phyloP scores from a whole-genome alignment of 192 early-diverging fungal genomes.

The Umbelopsis sp. region DNA sequence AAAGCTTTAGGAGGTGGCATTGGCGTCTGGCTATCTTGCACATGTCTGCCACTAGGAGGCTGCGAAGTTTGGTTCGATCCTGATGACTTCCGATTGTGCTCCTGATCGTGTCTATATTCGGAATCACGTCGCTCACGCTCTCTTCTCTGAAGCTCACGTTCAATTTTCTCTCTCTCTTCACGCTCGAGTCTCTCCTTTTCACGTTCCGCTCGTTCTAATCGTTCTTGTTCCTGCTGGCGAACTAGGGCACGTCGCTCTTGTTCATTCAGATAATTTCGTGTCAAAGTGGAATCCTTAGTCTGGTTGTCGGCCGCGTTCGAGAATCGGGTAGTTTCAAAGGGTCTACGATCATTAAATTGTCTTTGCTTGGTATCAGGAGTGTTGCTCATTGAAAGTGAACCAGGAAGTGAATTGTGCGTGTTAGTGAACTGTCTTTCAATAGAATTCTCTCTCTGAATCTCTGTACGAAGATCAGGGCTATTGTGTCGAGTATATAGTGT shows the following conservation, averaged over 20 bases:
- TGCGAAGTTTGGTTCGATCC: not conserved
- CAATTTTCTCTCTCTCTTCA: not conserved
- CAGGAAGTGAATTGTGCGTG: not conserved
- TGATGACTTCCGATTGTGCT: not conserved
- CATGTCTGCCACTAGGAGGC: not conserved
- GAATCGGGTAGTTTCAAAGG: not conserved
- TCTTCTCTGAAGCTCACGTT: not conserved
- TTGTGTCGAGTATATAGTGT: not conserved
- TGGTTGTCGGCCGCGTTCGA: not conserved
- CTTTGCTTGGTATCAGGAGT: not conserved
- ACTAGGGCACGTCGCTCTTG: not conserved
- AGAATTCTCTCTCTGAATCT: not conserved
- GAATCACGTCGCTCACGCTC: slow-evolving; percentile 3
- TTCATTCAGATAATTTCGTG: not conserved
- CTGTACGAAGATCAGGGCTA: not conserved
- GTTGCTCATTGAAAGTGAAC: not conserved
- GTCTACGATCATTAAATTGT: not conserved
- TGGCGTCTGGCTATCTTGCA: not conserved
- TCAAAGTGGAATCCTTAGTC: not conserved
- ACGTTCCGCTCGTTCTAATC: not conserved
- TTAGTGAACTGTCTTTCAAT: not conserved
- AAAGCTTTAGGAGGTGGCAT: slow-evolving; percentile 1
- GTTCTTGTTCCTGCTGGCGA: slow-evolving; percentile 11
- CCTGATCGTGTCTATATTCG: not conserved
- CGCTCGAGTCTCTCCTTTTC: not conserved